Conservation (phyloP, 208 protist species). For the Wallacemonas rigidus region DNA sequence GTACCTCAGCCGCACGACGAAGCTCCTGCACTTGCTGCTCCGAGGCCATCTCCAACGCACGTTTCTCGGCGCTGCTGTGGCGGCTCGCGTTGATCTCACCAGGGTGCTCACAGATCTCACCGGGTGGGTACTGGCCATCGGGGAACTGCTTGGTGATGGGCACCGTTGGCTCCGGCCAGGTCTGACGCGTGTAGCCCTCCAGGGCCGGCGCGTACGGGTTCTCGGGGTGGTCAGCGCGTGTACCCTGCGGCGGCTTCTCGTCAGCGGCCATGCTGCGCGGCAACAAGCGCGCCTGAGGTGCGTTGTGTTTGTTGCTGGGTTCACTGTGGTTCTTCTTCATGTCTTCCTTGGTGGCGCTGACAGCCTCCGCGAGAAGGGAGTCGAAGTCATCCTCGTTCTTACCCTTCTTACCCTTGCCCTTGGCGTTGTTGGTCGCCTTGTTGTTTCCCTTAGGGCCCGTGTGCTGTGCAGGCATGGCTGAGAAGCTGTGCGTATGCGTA, state of each 20-base stretch:
- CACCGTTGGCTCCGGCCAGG: slow-evolving; percentile 93
- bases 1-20: slow-evolving; percentile 89
- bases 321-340: slow-evolving; percentile 27
- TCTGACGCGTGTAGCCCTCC: slow-evolving; percentile 69
- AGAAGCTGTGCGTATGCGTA: background rate
- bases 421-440: slow-evolving; percentile 30
- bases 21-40: slow-evolving; percentile 85
- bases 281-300: background rate
- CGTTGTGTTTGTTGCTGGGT: slow-evolving; percentile 25
- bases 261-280: slow-evolving; percentile 42
- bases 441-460: slow-evolving; percentile 18
- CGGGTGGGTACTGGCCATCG: slow-evolving; percentile 69
- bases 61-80: slow-evolving; percentile 91
- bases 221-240: slow-evolving; percentile 72
- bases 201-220: slow-evolving; percentile 72
- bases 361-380: slow-evolving; percentile 61
- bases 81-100: slow-evolving; percentile 92
- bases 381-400: slow-evolving; percentile 78
- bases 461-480: slow-evolving; percentile 19
- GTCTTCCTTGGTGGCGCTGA: slow-evolving; percentile 53
- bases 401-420: slow-evolving; percentile 32
- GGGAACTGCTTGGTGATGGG: slow-evolving; percentile 88
- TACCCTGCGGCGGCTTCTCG: slow-evolving; percentile 41
- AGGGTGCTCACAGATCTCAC: slow-evolving; percentile 89
- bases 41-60: slow-evolving; percentile 79